Evolutionary conservation across 2,329 filamentous ascomycete species (phyloP), one percentile per base, ranked within the genome.

Genomic region (Aspergillus udagawae): DNA sequence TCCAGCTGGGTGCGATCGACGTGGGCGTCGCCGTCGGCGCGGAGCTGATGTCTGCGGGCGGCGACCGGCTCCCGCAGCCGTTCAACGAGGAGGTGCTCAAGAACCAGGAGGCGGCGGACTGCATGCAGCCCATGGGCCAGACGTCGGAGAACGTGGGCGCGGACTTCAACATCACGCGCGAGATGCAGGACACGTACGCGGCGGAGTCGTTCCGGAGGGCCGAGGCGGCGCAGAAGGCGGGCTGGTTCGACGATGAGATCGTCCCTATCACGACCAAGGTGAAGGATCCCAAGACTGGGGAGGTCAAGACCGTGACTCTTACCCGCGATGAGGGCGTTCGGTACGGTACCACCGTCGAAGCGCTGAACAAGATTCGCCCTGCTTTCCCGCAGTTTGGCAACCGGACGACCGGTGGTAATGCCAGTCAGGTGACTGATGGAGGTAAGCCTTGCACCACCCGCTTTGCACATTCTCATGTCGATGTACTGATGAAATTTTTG

Each of bases 41-140:
- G 53, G 94, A 99, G 79, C 84, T 83, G 71, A 99, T 99, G 94
- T 88, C 87, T 4, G 75, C 80, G 4, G 86, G 86, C 58, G 88
- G 88, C 52, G 90, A 92, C 72, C 76, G 82, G 23, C 81, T 91
- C 41, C 84, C 86, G 25, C 76, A 84, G 61, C 87, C 89, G 3
- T 94, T 97, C 76, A 87, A 91, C 73, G 86, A 88, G 63, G 86
- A 88, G 61, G 86, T 97, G 59, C 79, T 90, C 65, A 79, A 82
- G 69, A 89, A 83, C 77, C 88, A 91, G 72, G 91, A 97, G 71
- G 84, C 91, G 0, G 76, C 76, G 49, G 93, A 97, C 78, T 94
- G 92, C 82, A 85, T 93, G 85, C 85, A 92, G 82, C 90, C 93
- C 64, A 99, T 99, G 94, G 94, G 94, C 23, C 95, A 96, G 85